Conservation (phyloP, 2,329 filamentous ascomycete species). For the Samsoniella hepiali region DNA sequence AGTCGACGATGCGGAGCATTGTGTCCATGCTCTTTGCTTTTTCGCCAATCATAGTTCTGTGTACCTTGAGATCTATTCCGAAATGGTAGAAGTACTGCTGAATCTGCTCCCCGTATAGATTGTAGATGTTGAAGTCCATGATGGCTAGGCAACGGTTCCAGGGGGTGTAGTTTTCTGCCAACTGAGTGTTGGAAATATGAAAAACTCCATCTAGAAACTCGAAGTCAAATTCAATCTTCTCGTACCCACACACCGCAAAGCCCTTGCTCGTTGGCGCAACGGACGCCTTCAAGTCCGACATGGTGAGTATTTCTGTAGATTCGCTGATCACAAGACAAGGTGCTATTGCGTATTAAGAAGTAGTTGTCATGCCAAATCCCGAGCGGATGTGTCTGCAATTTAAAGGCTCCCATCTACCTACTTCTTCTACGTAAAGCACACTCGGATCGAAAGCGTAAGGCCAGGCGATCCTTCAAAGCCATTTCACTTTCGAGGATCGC, state of each 20-base stretch:
- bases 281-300: slow-evolving; percentile 46
- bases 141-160: slow-evolving; percentile 66
- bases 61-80: slow-evolving; percentile 58
- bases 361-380: background rate
- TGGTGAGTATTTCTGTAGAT: background rate
- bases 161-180: slow-evolving; percentile 61
- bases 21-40: slow-evolving; percentile 73
- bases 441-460: background rate
- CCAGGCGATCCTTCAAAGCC: background rate
- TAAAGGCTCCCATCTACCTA: background rate
- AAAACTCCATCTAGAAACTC: slow-evolving; percentile 70
- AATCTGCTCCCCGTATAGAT: slow-evolving; percentile 64
- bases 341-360: no score
- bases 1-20: slow-evolving; percentile 65
- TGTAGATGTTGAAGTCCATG: slow-evolving; percentile 69
- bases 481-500: background rate
- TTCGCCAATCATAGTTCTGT: slow-evolving; percentile 72
- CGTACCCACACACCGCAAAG: slow-evolving; percentile 69
- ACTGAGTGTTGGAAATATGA: slow-evolving; percentile 54
- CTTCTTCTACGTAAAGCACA: background rate
- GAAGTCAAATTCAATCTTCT: slow-evolving; percentile 76
- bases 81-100: slow-evolving; percentile 65
- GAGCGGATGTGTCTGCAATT: background rate
- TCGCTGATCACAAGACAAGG: background rate
- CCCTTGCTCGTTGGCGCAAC: slow-evolving; percentile 61